Evolutionary conservation across 805 yeast genomes (phyloP), one percentile per base, ranked within the genome.

Genomic region (Jamesozyma hellenica): DNA sequence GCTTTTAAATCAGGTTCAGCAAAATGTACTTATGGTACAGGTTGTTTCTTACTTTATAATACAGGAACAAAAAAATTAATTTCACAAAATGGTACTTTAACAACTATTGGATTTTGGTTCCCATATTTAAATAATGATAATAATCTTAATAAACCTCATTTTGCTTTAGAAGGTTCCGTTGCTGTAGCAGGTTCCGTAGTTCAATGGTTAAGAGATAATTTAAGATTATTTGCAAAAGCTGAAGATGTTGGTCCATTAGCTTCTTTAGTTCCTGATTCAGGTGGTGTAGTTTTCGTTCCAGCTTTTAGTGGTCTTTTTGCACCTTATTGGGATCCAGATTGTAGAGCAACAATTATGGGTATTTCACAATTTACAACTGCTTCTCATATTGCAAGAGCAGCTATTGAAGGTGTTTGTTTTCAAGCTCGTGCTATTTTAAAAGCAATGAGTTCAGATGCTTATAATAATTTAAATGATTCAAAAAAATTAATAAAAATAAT

Each of bases 21-120:
- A 34, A 88, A 88, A 63, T 86, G 95, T 70, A 88, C 97, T 10
- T 88, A 87, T 55, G 97, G 97, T 46, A 88, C 97, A 1, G 97
- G 97, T 45, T 84, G 95, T 60, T 88, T 88, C 69, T 63, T 88
- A 45, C 68, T 90, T 46, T 85, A 82, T 70, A 88, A 88, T 63
- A 83, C 95, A 2, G 97, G 97, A 42, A 61, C 67, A 34, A 62
- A 68, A 38, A 81, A 85, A 43, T 71, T 86, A 53, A 71, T 80
- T 28, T 77, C 88, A 27, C 68, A 74, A 28, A 78, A 82, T 56
- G 96, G 96, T 36, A 78, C 94, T 12, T 70, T 88, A 49, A 87
- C 96, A 32, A 88, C 96, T 1, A 73, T 87, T 39, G 95, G 90
- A 2, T 90, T 74, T 67, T 85, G 95, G 84, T 82, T 88, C 64